phyloP scores from a whole-genome alignment of 441 rosid genomes.

The Pelargonium citronellum region DNA sequence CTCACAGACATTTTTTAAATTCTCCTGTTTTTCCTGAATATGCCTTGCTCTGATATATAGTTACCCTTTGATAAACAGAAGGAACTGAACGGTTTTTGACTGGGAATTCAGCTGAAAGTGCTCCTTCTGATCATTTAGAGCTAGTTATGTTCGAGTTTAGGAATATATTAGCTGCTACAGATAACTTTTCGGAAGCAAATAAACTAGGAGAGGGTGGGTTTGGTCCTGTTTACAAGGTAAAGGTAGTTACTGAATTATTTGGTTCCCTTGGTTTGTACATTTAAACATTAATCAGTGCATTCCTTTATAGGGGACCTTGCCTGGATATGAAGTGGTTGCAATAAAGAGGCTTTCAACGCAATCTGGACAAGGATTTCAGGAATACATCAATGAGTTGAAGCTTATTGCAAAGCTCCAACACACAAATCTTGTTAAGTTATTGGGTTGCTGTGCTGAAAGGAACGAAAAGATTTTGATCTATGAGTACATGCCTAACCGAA shows the following conservation, averaged over 20 bases:
- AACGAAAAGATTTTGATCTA: conserved; percentile 72
- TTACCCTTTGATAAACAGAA: conserved; percentile 23
- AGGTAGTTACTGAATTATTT: not conserved
- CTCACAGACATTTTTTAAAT: not conserved
- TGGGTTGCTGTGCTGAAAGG: conserved; percentile 72
- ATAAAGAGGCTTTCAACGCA: conserved; percentile 70
- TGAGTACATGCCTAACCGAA: conserved; percentile 82
- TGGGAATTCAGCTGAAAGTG: conserved; percentile 35
- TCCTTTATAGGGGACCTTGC: conserved; percentile 55
- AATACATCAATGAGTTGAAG: conserved; percentile 65
- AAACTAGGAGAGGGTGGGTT: conserved; percentile 85
- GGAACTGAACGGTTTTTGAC: conserved; percentile 35
- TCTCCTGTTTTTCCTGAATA: not conserved
- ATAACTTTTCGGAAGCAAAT: conserved; percentile 58
- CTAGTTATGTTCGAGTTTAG: conserved; percentile 46
- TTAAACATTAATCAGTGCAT: too few species aligned
- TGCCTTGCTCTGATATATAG: not conserved
- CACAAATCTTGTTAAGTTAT: conserved; percentile 65
- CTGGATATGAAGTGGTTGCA: conserved; percentile 69
- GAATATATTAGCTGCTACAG: conserved; percentile 47
- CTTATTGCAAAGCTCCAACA: conserved; percentile 78
- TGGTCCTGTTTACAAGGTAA: conserved; percentile 75
- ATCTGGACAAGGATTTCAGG: conserved; percentile 78
- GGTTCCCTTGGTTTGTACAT: not conserved
- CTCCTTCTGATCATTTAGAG: conserved; percentile 51